A percentile compares a stretch with the other conserved stretches of the same genome.
These are phyloP conservation scores for Trichomonas vaginalis DNA, from an alignment of 208 protist genomes.

Conservation along the genomic window DNA sequence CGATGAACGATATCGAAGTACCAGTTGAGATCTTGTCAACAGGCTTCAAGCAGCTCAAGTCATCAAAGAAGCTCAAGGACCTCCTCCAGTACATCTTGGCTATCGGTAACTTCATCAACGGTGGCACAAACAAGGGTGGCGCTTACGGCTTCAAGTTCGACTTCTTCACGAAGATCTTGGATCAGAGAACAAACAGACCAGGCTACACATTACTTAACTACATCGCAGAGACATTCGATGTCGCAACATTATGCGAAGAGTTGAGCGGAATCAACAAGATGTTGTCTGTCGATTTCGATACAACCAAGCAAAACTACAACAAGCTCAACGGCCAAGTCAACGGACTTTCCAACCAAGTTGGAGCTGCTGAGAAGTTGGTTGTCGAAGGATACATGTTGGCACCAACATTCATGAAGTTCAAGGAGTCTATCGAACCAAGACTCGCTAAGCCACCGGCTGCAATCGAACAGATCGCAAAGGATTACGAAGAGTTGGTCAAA, in stretches of 20 bases:
- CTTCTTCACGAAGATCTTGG: background rate
- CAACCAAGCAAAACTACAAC: background rate
- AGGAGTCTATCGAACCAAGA: background rate
- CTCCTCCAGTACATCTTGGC: background rate
- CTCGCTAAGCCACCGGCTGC: background rate
- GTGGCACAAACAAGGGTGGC: background rate
- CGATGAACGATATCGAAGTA: background rate
- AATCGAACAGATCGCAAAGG: background rate
- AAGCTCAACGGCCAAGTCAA: background rate
- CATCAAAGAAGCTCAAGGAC: background rate
- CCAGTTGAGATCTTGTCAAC: background rate
- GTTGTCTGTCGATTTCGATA: background rate
- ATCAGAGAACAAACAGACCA: background rate
- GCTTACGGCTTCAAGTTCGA: background rate
- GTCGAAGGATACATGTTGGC: background rate
- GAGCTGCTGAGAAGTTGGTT: background rate
- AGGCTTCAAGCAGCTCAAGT: background rate
- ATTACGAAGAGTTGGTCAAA: background rate
- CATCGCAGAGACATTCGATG: background rate
- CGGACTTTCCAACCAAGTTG: background rate
- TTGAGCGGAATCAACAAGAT: background rate
- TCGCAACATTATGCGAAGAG: background rate
- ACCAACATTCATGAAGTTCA: background rate
- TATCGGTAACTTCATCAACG: background rate
- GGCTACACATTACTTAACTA: background rate